Evolutionary conservation across 2,329 filamentous ascomycete genomes (phyloP).

Genomic region (Cadophora malorum): DNA sequence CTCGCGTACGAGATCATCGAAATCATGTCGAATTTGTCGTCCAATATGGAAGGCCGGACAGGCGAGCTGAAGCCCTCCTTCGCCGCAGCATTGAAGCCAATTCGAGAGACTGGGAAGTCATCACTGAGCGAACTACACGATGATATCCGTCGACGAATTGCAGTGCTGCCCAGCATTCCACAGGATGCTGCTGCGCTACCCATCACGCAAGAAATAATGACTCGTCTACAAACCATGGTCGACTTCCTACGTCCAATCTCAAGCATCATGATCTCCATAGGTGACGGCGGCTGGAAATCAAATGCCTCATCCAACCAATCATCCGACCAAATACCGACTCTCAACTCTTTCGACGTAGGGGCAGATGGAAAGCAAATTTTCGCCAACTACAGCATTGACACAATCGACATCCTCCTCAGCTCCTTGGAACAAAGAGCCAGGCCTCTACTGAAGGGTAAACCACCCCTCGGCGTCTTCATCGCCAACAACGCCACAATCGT

Average conservation of each 20-base stretch:
- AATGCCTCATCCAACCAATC: constrained; percentile 60
- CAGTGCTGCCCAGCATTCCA: constrained; percentile 70
- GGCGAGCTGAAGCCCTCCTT: constrained; percentile 85
- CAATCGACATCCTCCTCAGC: constrained; percentile 79
- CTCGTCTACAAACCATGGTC: constrained; percentile 83
- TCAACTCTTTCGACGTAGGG: constrained; percentile 83
- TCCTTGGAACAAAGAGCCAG: constrained; percentile 78
- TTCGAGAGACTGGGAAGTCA: constrained; percentile 88
- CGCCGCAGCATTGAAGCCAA: constrained; percentile 83
- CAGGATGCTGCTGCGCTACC: constrained; percentile 79
- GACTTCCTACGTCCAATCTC: constrained; percentile 85
- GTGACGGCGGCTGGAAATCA: constrained; percentile 87
- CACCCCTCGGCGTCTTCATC: constrained; percentile 84
- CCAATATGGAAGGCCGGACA: constrained; percentile 79
- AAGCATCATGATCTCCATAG: constrained; percentile 88
- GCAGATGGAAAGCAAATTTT: constrained; percentile 90
- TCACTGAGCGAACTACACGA: constrained; percentile 85
- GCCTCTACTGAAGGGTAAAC: constrained; percentile 75
- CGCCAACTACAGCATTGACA: constrained; percentile 87
- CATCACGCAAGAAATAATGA: constrained; percentile 84
- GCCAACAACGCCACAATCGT: constrained; percentile 87
- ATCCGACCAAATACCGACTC: constrained; percentile 69
- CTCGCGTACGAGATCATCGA: constrained; percentile 95
- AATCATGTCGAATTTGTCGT: constrained; percentile 81
- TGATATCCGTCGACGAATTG: constrained; percentile 76